A percentile compares a stretch with the other conserved stretches of the same genome.
Evolutionary conservation across 2,329 filamentous ascomycete genomes (phyloP).

Genomic region (Stachybotrys elegans): DNA sequence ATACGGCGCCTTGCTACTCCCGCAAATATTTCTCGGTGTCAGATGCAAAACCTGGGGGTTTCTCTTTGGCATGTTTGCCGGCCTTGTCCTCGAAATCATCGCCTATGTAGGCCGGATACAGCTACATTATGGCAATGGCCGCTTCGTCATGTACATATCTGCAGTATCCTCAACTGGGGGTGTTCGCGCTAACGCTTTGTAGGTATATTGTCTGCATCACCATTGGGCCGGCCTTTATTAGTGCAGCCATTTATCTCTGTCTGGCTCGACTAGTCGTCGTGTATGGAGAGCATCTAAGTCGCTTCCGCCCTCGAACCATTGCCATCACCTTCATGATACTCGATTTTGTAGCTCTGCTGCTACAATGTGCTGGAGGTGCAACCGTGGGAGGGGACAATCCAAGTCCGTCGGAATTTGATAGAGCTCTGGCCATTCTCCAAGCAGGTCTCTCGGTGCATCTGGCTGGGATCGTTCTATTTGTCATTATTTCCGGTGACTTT

Average conservation of each 20-base stretch:
- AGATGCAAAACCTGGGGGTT: conserved; percentile 35
- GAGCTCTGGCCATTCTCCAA: not conserved
- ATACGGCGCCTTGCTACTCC: conserved; percentile 37
- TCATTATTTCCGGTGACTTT: not conserved
- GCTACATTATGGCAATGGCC: conserved; percentile 44
- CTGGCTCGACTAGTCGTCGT: conserved; percentile 41
- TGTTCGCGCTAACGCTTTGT: not conserved
- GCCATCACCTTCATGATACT: conserved; percentile 37
- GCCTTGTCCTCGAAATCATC: conserved; percentile 50
- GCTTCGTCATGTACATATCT: conserved; percentile 51
- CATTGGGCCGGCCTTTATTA: conserved; percentile 58
- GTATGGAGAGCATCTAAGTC: conserved; percentile 33
- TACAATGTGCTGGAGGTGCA: conserved; percentile 46
- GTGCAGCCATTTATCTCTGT: conserved; percentile 58
- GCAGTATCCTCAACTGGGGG: not conserved
- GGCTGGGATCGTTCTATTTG: not conserved
- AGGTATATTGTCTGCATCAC: conserved; percentile 45
- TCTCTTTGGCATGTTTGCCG: conserved; percentile 40
- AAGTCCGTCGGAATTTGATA: not conserved
- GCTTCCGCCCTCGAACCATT: conserved; percentile 23
- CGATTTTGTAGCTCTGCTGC: conserved; percentile 43
- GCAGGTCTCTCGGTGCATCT: conserved; percentile 1
- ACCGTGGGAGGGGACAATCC: conserved; percentile 18
- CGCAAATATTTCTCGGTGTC: conserved; percentile 31
- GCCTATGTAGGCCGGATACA: conserved; percentile 56